Evolutionary conservation across 306 rosid genomes (phyloP), one percentile per base, ranked within the genome.

Genomic region (Cicer pinnatifidum): DNA sequence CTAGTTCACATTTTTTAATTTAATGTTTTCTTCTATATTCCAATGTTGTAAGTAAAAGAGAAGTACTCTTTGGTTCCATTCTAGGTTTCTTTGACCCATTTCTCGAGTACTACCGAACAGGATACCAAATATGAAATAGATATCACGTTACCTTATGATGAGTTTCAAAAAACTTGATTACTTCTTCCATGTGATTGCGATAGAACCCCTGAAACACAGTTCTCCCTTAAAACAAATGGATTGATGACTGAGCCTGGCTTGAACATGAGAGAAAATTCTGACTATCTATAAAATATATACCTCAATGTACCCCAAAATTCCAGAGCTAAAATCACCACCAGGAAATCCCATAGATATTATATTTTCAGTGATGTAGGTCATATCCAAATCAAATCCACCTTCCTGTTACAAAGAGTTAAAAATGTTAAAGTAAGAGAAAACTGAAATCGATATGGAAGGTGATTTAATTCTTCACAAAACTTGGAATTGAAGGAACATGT

Each of bases 111-210:
- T 8, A 52, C 11, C 9, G 13, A 43, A 78, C 33, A 67, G 43
- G 79, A 71, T 47, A 57, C 73, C 19, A n/a, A 58, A 44, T 46
- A 33, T 67, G 35, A 76, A 51, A 62, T 53, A 77, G 20, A 72
- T 16, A 67, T 15, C 64, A 71, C 54, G 62, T 33, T 84, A 93
- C 97, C 98, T 93, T 82, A 80, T 93, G 98, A 80, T 84, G 91
- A 52, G 90, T 86, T 74, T 93, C 97, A 57, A 93, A 87, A 81
- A 90, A 93, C 53, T 78, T 89, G 72, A 91, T 86, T 69, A 93
- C 97, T 84, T 93, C 98, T 77, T 90, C 97, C 97, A 93, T 93
- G 85, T 93, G 98, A 85, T 93, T 93, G 70, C 97, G 86, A 78
- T 93, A 93, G 78, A 93, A 88, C 15, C 98, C 98, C 98, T 90